Evolutionary conservation across 305 asterid species (phyloP).

Genomic region (Solanum hybrid): DNA sequence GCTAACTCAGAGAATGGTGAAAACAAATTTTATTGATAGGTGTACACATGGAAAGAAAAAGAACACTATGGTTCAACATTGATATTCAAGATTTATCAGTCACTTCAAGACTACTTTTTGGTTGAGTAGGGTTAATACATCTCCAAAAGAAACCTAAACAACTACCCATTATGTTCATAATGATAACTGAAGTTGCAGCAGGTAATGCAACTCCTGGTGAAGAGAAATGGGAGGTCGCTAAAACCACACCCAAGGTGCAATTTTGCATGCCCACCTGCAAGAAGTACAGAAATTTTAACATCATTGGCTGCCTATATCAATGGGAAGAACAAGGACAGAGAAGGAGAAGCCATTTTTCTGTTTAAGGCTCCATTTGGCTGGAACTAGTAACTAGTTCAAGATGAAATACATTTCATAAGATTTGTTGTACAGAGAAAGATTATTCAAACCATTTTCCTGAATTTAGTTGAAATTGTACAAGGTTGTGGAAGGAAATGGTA

Average conservation of each 20-base stretch:
- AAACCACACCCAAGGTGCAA: conserved; percentile 81
- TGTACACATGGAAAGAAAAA: background rate
- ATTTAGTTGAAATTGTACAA: background rate
- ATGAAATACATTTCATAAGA: background rate
- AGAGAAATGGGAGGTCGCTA: conserved; percentile 75
- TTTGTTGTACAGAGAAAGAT: background rate
- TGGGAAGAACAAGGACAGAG: background rate
- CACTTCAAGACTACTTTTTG: conserved; percentile 15
- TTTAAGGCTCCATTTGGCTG: background rate
- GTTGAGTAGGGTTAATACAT: conserved; percentile 39
- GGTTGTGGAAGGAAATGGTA: background rate
- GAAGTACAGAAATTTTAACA: background rate
- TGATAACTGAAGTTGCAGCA: conserved; percentile 69
- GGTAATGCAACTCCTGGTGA: conserved; percentile 79
- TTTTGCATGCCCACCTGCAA: conserved; percentile 95
- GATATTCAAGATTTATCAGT: conserved; percentile 7
- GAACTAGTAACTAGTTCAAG: background rate
- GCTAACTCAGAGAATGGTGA: background rate
- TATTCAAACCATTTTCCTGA: background rate
- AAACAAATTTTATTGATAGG: background rate
- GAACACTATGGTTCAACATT: background rate
- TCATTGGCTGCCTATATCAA: background rate
- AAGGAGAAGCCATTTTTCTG: background rate
- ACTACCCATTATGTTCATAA: conserved; percentile 93
- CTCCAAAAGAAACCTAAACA: conserved; percentile 78